Base-by-base conservation (phyloP, 192 early-diverging fungal genomes). In the Dissophora globulifera region DNA sequence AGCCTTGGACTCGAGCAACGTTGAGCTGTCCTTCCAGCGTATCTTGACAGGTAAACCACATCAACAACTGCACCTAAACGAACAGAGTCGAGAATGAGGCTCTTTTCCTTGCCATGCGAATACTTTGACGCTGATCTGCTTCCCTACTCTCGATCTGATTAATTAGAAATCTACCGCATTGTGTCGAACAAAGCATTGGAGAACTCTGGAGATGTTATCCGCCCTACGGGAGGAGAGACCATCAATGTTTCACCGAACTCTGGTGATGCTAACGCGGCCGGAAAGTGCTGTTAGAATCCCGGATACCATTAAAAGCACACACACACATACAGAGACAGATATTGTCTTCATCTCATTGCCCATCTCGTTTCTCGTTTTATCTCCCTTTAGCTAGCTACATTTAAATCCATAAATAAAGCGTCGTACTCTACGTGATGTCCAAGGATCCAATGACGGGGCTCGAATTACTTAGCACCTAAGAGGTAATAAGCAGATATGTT, bases 161-260 rank as follows among this genome's bases (percentile, higher is more conserved):
- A 3, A 56, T n/a, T 79, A 91, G 93, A 95, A 89, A 95, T 95
- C 59, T 98, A 98, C 85, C 91, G 92, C 64, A 93, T 97, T 67
- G 94, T 96, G 15, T 96, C 96, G 53, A 96, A 95, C 92, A 96
- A 96, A 79, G 95, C 95, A 33, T 84, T 98, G 49, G 94, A 96
- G 82, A 88, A 84, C 56, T 86, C 84, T 64, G 86, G 88, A 40
- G 90, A 93, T 69, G 84, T 84, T 22, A 82, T 87, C 40, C 83
- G 87, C 50, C 90, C 90, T 22, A 88, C 88, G 38, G 83, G 85
- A 50, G 89, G 92, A 26, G 85, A 89, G 48, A 86, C 89, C 50
- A 90, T 93, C 78, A 83, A 85, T 58, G 88, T 93, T n/a, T 78
- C 69, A 23, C 85, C 89, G 17, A 69, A 82, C 19, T 78, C 80